A percentile compares a stretch with the other conserved stretches of the same genome.
phyloP scores from a whole-genome alignment of 345 rosid genomes.

The Cardamine resedifolia region DNA sequence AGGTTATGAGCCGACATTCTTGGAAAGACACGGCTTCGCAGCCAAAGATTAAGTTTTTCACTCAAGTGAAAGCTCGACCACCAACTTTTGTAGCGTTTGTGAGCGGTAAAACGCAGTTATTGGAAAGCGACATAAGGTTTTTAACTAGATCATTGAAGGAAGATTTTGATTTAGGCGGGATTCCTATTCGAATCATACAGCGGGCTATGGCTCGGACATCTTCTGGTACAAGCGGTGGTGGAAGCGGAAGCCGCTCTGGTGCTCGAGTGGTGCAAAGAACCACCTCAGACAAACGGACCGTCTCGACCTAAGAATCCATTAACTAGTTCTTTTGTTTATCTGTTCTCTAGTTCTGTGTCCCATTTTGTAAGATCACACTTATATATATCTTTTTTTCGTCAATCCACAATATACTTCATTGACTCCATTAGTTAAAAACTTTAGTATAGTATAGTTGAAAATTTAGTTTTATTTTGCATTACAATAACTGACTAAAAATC shows the following conservation, averaged over 20 bases:
- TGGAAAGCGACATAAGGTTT: conserved; percentile 77
- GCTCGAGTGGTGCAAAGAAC: conserved; percentile 40
- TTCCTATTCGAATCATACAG: conserved; percentile 89
- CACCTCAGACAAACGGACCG: conserved; percentile 61
- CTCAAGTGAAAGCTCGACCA: conserved; percentile 98
- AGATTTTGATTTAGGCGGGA: conserved; percentile 90
- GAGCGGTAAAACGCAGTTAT: conserved; percentile 60
- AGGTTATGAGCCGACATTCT: conserved; percentile 96
- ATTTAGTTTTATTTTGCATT: too few species aligned
- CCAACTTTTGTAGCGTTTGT: conserved; percentile 92
- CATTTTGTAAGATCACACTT: not conserved
- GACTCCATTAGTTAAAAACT: not conserved
- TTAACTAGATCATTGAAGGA: conserved; percentile 83
- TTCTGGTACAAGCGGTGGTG: conserved; percentile 22
- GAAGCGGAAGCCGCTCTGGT: conserved; percentile 33
- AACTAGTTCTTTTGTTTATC: not conserved
- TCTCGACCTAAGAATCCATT: conserved; percentile 20
- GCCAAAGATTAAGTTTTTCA: conserved; percentile 90
- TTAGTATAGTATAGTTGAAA: too few species aligned
- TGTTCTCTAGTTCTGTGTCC: not conserved
- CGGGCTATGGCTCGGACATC: conserved; percentile 44
- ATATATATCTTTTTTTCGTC: not conserved
- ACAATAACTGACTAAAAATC: too few species aligned
- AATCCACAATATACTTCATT: not conserved
- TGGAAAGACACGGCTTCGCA: conserved; percentile 91